A percentile compares a stretch with the other conserved stretches of the same genome.
phyloP scores from a whole-genome alignment of 352 stramenopile species.

The Phytophthora macrochlamydospora region DNA sequence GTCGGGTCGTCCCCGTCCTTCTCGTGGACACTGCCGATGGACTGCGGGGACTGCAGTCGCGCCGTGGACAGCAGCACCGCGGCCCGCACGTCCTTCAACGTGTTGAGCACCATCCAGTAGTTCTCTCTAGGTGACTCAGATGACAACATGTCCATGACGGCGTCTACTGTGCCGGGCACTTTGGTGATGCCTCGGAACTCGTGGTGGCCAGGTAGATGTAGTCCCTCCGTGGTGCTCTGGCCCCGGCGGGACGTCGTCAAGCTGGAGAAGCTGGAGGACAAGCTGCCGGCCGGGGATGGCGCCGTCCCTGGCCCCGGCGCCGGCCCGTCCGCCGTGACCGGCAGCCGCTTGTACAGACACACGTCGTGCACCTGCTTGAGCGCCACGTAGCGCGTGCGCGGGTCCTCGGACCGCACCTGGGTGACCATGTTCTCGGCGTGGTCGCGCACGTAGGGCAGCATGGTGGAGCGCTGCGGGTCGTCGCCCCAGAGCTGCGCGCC shows the following conservation, averaged over 20 bases:
- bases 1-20: constrained; percentile 24
- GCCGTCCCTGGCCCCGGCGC: constrained; percentile 1
- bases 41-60: constrained; percentile 32
- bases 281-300: constrained; percentile 11
- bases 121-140: constrained; percentile 63
- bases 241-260: constrained; percentile 26
- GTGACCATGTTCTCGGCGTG: constrained; percentile 55
- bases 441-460: constrained; percentile 60
- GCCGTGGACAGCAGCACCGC: constrained; percentile 50
- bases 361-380: constrained; percentile 70
- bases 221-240: constrained; percentile 15
- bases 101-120: constrained; percentile 80
- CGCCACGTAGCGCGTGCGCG: constrained; percentile 53
- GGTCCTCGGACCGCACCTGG: constrained; percentile 52
- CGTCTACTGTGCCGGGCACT: constrained; percentile 62
- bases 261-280: constrained; percentile 37
- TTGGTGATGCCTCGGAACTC: constrained; percentile 76
- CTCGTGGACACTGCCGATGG: constrained; percentile 47
- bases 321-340: constrained; percentile 6
- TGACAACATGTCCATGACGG: constrained; percentile 59
- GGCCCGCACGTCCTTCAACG: constrained; percentile 60
- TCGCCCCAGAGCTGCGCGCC: constrained; percentile 49
- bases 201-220: constrained; percentile 35
- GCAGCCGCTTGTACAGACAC: constrained; percentile 62
- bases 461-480: constrained; percentile 38